These are phyloP conservation scores for Ophiosphaerella narmari DNA, from an alignment of 2,329 filamentous ascomycete genomes.

Conservation along the genomic window DNA sequence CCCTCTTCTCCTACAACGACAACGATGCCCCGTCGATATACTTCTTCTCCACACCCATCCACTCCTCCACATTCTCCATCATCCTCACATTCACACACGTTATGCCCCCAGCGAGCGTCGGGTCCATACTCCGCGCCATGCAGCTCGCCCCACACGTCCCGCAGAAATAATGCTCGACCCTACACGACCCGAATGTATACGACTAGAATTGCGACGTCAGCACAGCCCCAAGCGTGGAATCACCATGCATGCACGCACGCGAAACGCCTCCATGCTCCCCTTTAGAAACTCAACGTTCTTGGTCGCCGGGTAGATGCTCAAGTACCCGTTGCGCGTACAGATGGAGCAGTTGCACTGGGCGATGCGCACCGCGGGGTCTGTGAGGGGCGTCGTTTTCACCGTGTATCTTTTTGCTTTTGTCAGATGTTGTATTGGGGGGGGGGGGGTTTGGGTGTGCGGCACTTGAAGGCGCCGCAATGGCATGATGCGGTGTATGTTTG, in stretches of 20 bases:
- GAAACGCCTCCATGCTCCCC: not conserved
- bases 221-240: too few relatives aligned
- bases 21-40: slow-evolving; percentile 21
- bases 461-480: not conserved
- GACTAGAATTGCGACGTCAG: not conserved
- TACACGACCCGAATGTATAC: not conserved
- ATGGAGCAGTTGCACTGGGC: not conserved
- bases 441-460: not conserved
- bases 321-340: not conserved
- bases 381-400: not conserved
- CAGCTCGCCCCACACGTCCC: slow-evolving; percentile 35
- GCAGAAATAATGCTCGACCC: slow-evolving; percentile 37
- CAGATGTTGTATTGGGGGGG: too few relatives aligned
- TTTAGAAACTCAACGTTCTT: not conserved
- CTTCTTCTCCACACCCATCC: slow-evolving; percentile 21
- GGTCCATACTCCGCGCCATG: slow-evolving; percentile 20
- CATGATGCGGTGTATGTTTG: not conserved
- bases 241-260: not conserved
- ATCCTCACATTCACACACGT: slow-evolving; percentile 36
- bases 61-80: slow-evolving; percentile 23
- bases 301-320: not conserved
- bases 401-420: too few relatives aligned
- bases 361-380: not conserved
- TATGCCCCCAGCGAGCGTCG: slow-evolving; percentile 16
- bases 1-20: too few relatives aligned